phyloP scores from a whole-genome alignment of 2,329 filamentous ascomycete genomes.

The Aspergillus sp. region DNA sequence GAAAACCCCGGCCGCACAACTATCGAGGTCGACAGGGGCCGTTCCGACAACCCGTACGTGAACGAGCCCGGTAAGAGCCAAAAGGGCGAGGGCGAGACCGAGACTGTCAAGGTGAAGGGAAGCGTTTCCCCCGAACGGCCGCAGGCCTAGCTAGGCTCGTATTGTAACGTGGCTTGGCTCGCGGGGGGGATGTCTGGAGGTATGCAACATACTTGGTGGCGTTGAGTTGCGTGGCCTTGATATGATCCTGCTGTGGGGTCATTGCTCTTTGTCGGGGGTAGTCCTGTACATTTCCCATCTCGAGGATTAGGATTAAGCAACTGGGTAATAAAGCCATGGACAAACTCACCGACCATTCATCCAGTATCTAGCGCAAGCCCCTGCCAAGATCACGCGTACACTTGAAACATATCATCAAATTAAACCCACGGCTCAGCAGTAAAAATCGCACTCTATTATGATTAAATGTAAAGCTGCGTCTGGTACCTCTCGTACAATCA shows the following conservation, averaged over 20 bases:
- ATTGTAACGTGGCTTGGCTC: not conserved
- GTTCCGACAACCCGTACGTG: slow-evolving; percentile 47
- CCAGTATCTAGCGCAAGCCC: too few species aligned
- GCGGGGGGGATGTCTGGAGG: not conserved
- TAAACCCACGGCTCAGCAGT: too few species aligned
- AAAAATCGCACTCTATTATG: slow-evolving; percentile 5
- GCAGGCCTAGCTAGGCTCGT: not conserved
- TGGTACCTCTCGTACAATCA: slow-evolving; percentile 7
- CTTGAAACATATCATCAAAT: too few species aligned
- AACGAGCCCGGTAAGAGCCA: slow-evolving; percentile 50
- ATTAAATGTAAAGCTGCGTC: slow-evolving; percentile 8
- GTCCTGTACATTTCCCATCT: too few species aligned
- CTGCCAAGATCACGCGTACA: too few species aligned
- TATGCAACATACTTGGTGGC: too few species aligned
- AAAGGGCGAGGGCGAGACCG: slow-evolving; percentile 57
- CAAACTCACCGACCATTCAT: too few species aligned
- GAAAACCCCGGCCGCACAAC: slow-evolving; percentile 4
- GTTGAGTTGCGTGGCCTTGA: too few species aligned
- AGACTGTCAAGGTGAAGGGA: slow-evolving; percentile 55
- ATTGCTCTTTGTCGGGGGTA: too few species aligned
- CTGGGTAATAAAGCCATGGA: too few species aligned
- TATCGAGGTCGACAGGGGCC: slow-evolving; percentile 2
- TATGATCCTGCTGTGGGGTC: too few species aligned
- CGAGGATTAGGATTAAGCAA: too few species aligned
- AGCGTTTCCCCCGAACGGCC: slow-evolving; percentile 43